Conservation (phyloP, 163 green algal genomes). For the Coccomyxa subellipsoidea region DNA sequence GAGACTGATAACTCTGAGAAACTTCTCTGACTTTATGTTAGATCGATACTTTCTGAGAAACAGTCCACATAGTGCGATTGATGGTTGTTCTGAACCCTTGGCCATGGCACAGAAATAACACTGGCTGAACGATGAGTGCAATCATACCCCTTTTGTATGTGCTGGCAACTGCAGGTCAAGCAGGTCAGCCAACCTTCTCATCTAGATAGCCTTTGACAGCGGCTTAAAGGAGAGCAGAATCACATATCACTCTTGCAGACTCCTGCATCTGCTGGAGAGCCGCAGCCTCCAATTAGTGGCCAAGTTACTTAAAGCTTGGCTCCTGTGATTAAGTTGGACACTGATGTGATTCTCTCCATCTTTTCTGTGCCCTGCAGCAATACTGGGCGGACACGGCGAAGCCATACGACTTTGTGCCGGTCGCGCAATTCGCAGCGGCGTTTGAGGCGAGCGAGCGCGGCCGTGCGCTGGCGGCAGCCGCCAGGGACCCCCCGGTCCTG, state of each 20-base stretch:
- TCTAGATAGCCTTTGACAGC: not conserved
- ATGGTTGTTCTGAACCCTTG: too few species aligned
- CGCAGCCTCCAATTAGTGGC: not conserved
- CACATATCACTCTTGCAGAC: not conserved
- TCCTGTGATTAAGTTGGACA: not conserved
- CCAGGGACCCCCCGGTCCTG: too few species aligned
- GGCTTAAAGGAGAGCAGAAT: not conserved
- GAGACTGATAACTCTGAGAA: too few species aligned
- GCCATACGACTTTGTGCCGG: conserved; percentile 14
- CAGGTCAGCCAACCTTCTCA: not conserved
- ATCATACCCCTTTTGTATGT: too few species aligned
- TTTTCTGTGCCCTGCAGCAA: conserved; percentile 17
- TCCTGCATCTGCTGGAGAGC: not conserved
- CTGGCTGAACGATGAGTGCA: too few species aligned
- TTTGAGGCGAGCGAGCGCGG: conserved; percentile 1
- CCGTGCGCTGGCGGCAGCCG: not conserved
- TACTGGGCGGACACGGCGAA: conserved; percentile 16
- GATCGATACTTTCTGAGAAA: too few species aligned
- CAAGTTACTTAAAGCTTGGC: not conserved
- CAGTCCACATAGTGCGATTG: too few species aligned
- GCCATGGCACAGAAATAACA: too few species aligned
- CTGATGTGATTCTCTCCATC: too few species aligned
- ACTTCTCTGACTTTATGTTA: too few species aligned
- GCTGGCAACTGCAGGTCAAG: too few species aligned
- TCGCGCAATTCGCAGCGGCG: conserved; percentile 9